phyloP scores from a whole-genome alignment of 2,329 filamentous ascomycete genomes.

The Fusarium lateritium region DNA sequence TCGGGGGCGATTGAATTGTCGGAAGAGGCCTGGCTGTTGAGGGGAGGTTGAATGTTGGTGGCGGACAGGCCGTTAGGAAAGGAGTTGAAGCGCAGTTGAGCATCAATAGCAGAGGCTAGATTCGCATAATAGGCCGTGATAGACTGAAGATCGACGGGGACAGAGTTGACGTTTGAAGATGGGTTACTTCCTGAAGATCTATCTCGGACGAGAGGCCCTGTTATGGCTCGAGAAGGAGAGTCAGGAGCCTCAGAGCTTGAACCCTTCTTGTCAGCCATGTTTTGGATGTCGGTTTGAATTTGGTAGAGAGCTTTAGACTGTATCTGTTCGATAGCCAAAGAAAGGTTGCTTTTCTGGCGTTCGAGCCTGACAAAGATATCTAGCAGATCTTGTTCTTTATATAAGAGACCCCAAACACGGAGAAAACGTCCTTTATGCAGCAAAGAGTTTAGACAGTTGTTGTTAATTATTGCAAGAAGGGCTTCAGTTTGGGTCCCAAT shows the following conservation, averaged over 20 bases:
- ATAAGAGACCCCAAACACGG: neutral
- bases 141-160: neutral
- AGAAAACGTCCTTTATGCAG: neutral
- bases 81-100: no score
- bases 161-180: neutral
- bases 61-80: fast-evolving
- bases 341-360: conserved; percentile 35
- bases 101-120: no score
- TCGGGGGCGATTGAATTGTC: no score
- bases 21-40: no score
- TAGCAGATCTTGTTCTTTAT: conserved; percentile 31
- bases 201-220: no score
- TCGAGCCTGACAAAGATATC: conserved; percentile 37
- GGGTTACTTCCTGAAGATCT: neutral
- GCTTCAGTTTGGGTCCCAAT: conserved; percentile 28
- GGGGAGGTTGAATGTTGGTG: no score
- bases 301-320: conserved; percentile 59
- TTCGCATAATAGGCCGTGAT: no score
- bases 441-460: conserved; percentile 22
- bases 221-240: neutral
- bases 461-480: conserved; percentile 27
- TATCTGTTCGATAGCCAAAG: conserved; percentile 27
- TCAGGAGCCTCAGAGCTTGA: neutral
- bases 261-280: conserved; percentile 5
- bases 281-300: conserved; percentile 6